Conservation (phyloP, 2,329 filamentous ascomycete genomes). For the Thelonectria rubi region DNA sequence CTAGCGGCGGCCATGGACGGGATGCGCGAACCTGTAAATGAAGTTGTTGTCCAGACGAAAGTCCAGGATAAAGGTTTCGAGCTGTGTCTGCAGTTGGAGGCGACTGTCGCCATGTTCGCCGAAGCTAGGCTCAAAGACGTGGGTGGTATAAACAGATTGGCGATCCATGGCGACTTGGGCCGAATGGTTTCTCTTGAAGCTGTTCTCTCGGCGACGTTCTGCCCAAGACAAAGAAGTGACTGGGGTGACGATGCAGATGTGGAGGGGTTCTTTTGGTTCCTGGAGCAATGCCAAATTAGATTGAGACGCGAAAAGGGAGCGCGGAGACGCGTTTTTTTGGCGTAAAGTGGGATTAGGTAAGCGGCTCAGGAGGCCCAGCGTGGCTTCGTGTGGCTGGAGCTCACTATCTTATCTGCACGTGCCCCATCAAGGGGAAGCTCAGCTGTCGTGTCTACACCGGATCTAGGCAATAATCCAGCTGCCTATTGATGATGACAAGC, state of each 20-base stretch:
- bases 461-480: conserved; percentile 32
- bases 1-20: neutral
- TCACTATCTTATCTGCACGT: conserved; percentile 35
- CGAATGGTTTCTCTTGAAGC: conserved; percentile 10
- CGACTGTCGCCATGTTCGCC: conserved; percentile 74
- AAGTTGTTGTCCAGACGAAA: conserved; percentile 95
- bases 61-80: conserved; percentile 91
- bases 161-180: conserved; percentile 73
- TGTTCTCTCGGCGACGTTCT: conserved; percentile 21
- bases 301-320: conserved; percentile 19
- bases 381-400: neutral
- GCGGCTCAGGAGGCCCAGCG: neutral
- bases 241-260: conserved; percentile 36
- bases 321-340: conserved; percentile 30
- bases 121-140: conserved; percentile 76
- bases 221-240: conserved; percentile 23
- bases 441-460: conserved; percentile 38
- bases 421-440: conserved; percentile 27
- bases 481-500: conserved; percentile 36
- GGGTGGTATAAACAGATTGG: conserved; percentile 85
- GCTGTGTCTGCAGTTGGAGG: conserved; percentile 76
- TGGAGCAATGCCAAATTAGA: conserved; percentile 22
- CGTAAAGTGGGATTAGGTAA: conserved; percentile 12
- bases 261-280: conserved; percentile 40
- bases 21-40: conserved; percentile 78